phyloP scores from a whole-genome alignment of 352 stramenopile species.

The Phytophthora ohioensis region DNA sequence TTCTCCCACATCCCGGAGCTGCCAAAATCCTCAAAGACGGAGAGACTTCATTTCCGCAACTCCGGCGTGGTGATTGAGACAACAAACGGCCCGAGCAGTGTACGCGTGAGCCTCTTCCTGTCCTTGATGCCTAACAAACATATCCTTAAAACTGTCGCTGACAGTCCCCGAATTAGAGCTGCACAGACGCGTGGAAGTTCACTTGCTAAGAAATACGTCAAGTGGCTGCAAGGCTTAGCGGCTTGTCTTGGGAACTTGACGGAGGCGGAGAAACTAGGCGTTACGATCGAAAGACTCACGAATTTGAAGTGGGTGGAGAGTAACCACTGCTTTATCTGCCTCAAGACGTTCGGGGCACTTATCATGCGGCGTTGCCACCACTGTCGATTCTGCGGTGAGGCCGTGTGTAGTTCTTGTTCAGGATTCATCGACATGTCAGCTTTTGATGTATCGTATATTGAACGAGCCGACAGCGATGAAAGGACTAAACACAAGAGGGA shows the following conservation, averaged over 20 bases:
- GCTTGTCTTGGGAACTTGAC: conserved; percentile 46
- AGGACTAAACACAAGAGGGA: conserved; percentile 10
- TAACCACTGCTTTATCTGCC: conserved; percentile 63
- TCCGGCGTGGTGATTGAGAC: conserved; percentile 54
- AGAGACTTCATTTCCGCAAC: conserved; percentile 26
- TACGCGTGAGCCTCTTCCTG: conserved; percentile 60
- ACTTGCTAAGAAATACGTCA: conserved; percentile 52
- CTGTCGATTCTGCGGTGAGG: conserved; percentile 74
- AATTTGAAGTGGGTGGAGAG: conserved; percentile 55
- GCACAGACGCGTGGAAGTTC: conserved; percentile 27
- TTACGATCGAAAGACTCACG: conserved; percentile 29
- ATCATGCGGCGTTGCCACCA: conserved; percentile 60
- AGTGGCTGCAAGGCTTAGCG: conserved; percentile 61
- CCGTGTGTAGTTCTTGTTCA: conserved; percentile 65
- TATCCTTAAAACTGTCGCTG: conserved; percentile 42
- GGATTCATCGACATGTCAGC: conserved; percentile 55
- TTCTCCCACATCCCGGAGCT: neutral
- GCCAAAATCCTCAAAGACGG: neutral
- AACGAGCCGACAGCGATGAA: conserved; percentile 1
- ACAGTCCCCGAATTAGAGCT: conserved; percentile 33
- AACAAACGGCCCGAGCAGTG: conserved; percentile 40
- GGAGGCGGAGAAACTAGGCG: conserved; percentile 31
- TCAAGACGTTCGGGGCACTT: conserved; percentile 62
- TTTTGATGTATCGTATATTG: conserved; percentile 37
- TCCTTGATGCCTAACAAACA: conserved; percentile 54